phyloP scores from a whole-genome alignment of 176 grass and related monocot genomes.

The Oryza punctata region DNA sequence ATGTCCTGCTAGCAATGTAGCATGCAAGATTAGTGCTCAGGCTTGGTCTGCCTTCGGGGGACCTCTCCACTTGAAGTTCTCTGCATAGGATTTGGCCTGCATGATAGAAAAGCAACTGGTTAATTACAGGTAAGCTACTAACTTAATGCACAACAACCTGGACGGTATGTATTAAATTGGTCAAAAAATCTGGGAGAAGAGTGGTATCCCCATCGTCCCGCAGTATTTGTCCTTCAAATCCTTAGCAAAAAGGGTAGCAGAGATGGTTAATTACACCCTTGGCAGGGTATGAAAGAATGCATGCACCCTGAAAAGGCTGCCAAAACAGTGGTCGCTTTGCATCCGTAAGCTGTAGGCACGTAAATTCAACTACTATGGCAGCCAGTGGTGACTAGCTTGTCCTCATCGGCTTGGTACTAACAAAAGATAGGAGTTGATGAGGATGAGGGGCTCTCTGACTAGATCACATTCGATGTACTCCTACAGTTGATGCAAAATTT shows the following conservation, averaged over 20 bases:
- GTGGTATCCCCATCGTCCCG: neutral
- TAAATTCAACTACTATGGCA: constrained; percentile 31
- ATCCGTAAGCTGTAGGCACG: constrained; percentile 36
- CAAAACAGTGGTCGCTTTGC: constrained; percentile 35
- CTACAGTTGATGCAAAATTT: constrained; percentile 20
- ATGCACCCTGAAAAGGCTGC: constrained; percentile 15
- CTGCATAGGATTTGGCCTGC: constrained; percentile 79
- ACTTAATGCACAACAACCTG: neutral
- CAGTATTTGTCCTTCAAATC: neutral
- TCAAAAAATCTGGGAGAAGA: neutral
- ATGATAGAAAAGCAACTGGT: constrained; percentile 34
- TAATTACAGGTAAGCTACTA: neutral
- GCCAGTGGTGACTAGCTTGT: constrained; percentile 20
- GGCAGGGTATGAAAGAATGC: neutral
- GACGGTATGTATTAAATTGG: neutral
- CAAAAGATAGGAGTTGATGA: constrained; percentile 28
- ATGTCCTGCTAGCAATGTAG: neutral
- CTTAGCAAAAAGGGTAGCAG: neutral
- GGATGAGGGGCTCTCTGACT: constrained; percentile 10
- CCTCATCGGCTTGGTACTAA: constrained; percentile 40
- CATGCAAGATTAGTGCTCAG: constrained; percentile 30
- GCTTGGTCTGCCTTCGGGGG: constrained; percentile 56
- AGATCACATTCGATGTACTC: constrained; percentile 18
- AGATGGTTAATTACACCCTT: neutral
- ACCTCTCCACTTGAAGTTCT: constrained; percentile 99